Percentiles rank a stretch among this genome's conserved stretches.
Evolutionary conservation across 768 basidiomycete species (phyloP).

Genomic region (Tricholoma terreum): DNA sequence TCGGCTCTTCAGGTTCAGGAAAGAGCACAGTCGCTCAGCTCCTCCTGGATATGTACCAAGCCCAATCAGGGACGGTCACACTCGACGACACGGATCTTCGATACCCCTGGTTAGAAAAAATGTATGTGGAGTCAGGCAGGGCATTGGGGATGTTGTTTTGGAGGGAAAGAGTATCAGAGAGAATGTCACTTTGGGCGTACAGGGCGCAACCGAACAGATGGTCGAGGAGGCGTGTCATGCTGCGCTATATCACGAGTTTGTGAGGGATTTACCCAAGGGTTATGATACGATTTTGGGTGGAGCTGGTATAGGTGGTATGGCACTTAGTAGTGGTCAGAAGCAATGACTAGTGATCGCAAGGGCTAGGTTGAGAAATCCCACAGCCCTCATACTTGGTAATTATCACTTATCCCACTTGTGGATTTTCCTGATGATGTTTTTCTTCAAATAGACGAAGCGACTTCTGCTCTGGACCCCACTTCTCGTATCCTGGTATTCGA

Average conservation of each 20-base stretch:
- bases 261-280: constrained; percentile 75
- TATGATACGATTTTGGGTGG: constrained; percentile 65
- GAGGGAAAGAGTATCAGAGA: constrained; percentile 76
- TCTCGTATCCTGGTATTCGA: constrained; percentile 84
- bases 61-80: constrained; percentile 62
- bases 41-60: constrained; percentile 75
- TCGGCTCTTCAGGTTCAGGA: constrained; percentile 90
- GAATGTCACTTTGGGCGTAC: constrained; percentile 74
- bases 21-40: constrained; percentile 89
- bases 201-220: constrained; percentile 56
- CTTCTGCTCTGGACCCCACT: constrained; percentile 81
- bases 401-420: constrained; percentile 13
- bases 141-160: constrained; percentile 52
- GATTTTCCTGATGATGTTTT: constrained; percentile 22
- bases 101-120: constrained; percentile 66
- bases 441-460: constrained; percentile 63
- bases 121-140: constrained; percentile 79
- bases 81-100: constrained; percentile 82
- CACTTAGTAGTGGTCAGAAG: constrained; percentile 87
- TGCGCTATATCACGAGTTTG: constrained; percentile 86
- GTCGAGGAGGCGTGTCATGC: constrained; percentile 79
- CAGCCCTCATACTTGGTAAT: constrained; percentile 87
- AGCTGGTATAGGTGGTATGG: constrained; percentile 60
- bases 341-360: constrained; percentile 89
- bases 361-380: constrained; percentile 80